Evolutionary conservation across 2,329 filamentous ascomycete genomes (phyloP).

Genomic region (Scytalidium lignicola): DNA sequence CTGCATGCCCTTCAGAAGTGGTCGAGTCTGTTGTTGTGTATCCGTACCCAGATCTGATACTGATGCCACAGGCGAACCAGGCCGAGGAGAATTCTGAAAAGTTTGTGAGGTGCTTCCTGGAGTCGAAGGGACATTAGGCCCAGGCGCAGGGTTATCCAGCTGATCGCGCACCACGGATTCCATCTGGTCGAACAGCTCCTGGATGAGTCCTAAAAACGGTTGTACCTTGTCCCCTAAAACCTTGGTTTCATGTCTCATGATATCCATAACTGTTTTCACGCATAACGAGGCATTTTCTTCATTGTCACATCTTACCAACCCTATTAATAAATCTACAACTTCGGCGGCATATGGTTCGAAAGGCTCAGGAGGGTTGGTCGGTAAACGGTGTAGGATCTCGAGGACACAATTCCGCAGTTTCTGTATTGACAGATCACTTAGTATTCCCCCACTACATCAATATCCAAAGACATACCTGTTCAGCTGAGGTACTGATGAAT

Average conservation of each 20-base stretch:
- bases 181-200: constrained; percentile 94
- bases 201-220: constrained; percentile 82
- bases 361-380: constrained; percentile 67
- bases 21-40: constrained; percentile 72
- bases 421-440: constrained; percentile 32
- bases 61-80: constrained; percentile 82
- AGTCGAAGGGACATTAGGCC: constrained; percentile 59
- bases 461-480: constrained; percentile 60
- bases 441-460: background rate
- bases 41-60: constrained; percentile 77
- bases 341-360: constrained; percentile 86
- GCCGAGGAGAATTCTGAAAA: constrained; percentile 76
- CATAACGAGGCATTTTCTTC: constrained; percentile 98
- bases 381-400: constrained; percentile 87
- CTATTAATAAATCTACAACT: constrained; percentile 86
- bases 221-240: constrained; percentile 78
- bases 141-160: constrained; percentile 69
- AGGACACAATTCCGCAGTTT: constrained; percentile 90
- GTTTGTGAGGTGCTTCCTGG: constrained; percentile 57
- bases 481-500: constrained; percentile 83
- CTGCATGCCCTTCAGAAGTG: constrained; percentile 88
- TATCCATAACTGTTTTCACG: constrained; percentile 96
- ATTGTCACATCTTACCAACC: constrained; percentile 83
- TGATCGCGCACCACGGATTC: constrained; percentile 92
- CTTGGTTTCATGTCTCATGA: constrained; percentile 88